Evolutionary conservation across 345 rosid species (phyloP), one percentile per base, ranked within the genome.

Genomic region (Lagerstroemia speciosa): DNA sequence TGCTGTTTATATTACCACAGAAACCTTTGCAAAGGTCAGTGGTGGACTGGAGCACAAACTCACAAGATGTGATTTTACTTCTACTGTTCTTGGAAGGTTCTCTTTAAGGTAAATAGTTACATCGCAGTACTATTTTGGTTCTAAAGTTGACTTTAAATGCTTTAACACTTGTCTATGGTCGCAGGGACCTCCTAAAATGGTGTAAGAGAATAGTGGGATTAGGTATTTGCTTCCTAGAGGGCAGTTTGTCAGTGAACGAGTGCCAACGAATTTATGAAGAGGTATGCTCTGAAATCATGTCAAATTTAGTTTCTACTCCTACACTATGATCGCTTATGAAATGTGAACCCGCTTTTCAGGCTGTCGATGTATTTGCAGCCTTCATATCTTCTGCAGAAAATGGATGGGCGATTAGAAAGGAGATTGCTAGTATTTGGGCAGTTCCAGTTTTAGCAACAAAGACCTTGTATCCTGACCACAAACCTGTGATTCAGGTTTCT

Each of bases 101-200:
- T 89, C 96, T 11, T 75, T 81, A 74, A 84, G 98, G 98, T 89
- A 78, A 65, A 62, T 33, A 33, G 22, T 31, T 58, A 60, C 46
- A 26, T 53, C 69, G 60, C 41, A 20, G 41, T 45, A 29, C 19
- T 38, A 24, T 43, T 29, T 37, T 38, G 67, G 50, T 3, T 22
- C 9, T 24, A 24, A 65, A 16, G 48, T 3, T 65, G 17, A 24
- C 24, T 24, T 5, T 43, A 20, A 65, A 65, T 65, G 1, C 11
- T 37, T n/a, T n/a, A 17, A 10, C 2, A 15, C 31, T 37, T 37
- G 2, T 40, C 24, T 14, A 61, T 82, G 33, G 70, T 80, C 73
- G 58, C 85, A 93, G 98, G 87, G 98, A 93, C 83, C 87, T 93
- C 67, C 87, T 93, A 48, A 91, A 93, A 81, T 91, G 89, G 95